Percentiles rank a stretch among this genome's conserved stretches.
Conservation (phyloP, 2,329 filamentous ascomycete genomes). For the Sporothrix variecibatus region DNA sequence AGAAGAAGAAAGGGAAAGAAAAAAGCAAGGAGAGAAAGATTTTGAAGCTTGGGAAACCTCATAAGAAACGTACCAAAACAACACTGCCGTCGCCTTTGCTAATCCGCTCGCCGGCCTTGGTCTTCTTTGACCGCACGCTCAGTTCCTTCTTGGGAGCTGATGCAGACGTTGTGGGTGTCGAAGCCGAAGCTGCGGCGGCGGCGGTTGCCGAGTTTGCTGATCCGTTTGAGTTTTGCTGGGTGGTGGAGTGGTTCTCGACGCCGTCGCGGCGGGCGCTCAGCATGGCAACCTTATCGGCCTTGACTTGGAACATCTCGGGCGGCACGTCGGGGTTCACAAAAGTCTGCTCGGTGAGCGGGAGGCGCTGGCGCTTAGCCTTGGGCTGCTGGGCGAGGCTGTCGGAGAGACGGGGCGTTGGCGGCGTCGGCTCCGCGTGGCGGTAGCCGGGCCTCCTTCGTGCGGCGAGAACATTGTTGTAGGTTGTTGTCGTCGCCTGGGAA, state of each 20-base stretch:
- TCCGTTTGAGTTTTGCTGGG: background rate
- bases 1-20: background rate
- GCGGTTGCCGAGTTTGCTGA: background rate
- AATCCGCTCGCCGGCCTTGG: constrained; percentile 62
- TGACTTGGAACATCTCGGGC: constrained; percentile 59
- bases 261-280: constrained; percentile 50
- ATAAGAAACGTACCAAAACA: constrained; percentile 54
- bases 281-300: constrained; percentile 53
- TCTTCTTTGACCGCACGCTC: constrained; percentile 62
- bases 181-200: background rate
- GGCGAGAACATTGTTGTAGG: constrained; percentile 57
- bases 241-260: constrained; percentile 43
- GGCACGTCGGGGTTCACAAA: constrained; percentile 54
- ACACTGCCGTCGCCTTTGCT: constrained; percentile 68
- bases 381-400: constrained; percentile 59
- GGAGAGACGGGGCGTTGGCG: constrained; percentile 61
- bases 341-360: constrained; percentile 59
- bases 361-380: constrained; percentile 64
- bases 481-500: background rate
- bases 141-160: constrained; percentile 53
- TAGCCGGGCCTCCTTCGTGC: constrained; percentile 55
- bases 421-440: constrained; percentile 61
- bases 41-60: background rate
- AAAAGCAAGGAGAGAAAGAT: background rate
- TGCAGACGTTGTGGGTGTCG: background rate